These are phyloP conservation scores for Solanum microdontum DNA, from an alignment of 257 asterid species.

Conservation along the genomic window DNA sequence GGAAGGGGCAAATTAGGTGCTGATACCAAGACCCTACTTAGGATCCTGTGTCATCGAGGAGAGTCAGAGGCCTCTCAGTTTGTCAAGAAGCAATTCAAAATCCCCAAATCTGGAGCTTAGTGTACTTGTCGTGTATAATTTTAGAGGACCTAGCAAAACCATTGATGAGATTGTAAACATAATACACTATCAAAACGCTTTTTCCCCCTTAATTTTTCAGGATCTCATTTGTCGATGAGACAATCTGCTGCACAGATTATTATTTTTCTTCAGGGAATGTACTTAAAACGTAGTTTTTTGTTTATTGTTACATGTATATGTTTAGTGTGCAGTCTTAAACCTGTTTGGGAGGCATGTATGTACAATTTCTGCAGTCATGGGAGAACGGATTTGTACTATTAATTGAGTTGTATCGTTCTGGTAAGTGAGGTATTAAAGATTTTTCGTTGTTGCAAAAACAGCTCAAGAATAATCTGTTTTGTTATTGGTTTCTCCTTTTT, in stretches of 20 bases:
- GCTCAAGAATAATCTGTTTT: not conserved
- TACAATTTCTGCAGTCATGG: not conserved
- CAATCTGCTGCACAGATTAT: not conserved
- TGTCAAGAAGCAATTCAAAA: constrained; percentile 88
- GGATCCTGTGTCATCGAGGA: constrained; percentile 73
- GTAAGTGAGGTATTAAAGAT: not conserved
- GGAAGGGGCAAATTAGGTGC: constrained; percentile 75
- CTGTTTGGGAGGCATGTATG: not conserved
- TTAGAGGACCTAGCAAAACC: not conserved
- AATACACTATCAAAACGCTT: not conserved
- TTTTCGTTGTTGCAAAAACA: not conserved
- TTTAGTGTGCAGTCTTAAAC: not conserved
- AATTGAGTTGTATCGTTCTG: not conserved
- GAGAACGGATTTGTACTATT: not conserved
- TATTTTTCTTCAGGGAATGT: not conserved
- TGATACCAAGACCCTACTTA: constrained; percentile 65
- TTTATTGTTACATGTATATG: not conserved
- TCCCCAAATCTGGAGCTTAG: constrained; percentile 63
- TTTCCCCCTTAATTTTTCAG: not conserved
- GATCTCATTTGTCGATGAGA: not conserved
- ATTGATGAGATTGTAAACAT: not conserved
- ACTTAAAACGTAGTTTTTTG: not conserved
- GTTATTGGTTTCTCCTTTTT: not conserved
- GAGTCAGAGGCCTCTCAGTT: constrained; percentile 95
- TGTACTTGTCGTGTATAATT: not conserved